Percentiles rank a stretch among this genome's conserved stretches.
Conservation (phyloP, 495 filamentous ascomycete genomes). For the Tetracladium marchalianum region DNA sequence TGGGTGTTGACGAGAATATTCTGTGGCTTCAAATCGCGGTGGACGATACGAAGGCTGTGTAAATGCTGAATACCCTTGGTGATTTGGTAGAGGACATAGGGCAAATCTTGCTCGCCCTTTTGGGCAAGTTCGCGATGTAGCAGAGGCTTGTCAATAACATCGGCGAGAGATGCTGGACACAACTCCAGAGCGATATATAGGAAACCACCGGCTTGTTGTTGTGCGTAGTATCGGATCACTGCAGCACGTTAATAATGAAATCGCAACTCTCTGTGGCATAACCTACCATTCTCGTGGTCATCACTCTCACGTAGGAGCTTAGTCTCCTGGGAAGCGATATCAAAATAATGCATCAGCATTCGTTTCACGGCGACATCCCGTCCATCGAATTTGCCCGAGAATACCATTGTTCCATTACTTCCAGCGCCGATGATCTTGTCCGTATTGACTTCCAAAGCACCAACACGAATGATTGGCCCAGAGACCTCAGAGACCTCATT, state of each 20-base stretch:
- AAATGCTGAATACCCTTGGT: slow-evolving; percentile 78
- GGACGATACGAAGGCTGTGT: slow-evolving; percentile 87
- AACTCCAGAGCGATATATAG: slow-evolving; percentile 93
- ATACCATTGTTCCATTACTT: slow-evolving; percentile 81
- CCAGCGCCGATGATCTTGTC: slow-evolving; percentile 67
- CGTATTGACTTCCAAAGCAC: slow-evolving; percentile 62
- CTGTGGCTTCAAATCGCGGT: slow-evolving; percentile 94
- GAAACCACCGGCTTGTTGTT: slow-evolving; percentile 80
- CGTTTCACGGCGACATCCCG: slow-evolving; percentile 92
- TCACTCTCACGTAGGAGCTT: slow-evolving; percentile 84
- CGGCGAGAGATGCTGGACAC: slow-evolving; percentile 88
- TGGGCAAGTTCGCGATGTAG: slow-evolving; percentile 36
- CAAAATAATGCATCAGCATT: slow-evolving; percentile 90
- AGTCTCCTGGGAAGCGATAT: slow-evolving; percentile 91
- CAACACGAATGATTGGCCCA: slow-evolving; percentile 55
- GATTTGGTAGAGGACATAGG: slow-evolving; percentile 71
- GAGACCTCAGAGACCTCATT: slow-evolving; percentile 40
- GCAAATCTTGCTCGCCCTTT: slow-evolving; percentile 46
- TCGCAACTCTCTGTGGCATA: neutral
- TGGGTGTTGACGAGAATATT: slow-evolving; percentile 76
- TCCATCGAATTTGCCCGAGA: slow-evolving; percentile 77
- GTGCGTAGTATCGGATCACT: slow-evolving; percentile 93
- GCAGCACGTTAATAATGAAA: slow-evolving; percentile 16
- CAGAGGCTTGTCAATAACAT: slow-evolving; percentile 64
- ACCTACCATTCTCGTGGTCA: slow-evolving; percentile 71